Conservation (phyloP, 2,329 filamentous ascomycete genomes). For the Monosporascus sp. region DNA sequence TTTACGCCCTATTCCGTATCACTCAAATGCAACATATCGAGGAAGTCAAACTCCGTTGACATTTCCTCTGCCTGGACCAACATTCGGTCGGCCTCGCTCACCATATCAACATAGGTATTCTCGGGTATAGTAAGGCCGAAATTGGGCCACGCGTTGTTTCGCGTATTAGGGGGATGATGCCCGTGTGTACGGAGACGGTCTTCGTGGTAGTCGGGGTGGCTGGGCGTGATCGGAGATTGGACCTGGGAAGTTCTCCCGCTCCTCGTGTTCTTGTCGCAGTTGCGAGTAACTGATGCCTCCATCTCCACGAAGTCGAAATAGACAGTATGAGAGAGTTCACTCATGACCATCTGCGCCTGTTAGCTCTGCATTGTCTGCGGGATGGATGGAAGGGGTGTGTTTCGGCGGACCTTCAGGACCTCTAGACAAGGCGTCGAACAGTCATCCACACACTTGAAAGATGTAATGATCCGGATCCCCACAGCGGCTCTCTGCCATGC, state of each 20-base stretch:
- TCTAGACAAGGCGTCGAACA: slow-evolving; percentile 2
- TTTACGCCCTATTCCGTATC: neutral
- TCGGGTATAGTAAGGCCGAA: neutral
- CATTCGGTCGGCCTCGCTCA: slow-evolving; percentile 1
- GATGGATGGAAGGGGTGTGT: neutral
- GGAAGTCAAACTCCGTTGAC: slow-evolving; percentile 3
- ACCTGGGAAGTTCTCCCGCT: neutral
- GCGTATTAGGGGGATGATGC: neutral
- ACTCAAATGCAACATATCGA: slow-evolving; percentile 1
- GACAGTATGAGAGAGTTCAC: slow-evolving; percentile 4
- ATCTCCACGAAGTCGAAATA: slow-evolving; percentile 4
- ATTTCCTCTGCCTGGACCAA: slow-evolving; percentile 2
- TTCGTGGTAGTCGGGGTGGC: neutral
- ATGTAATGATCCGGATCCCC: slow-evolving; percentile 4
- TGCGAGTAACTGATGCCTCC: neutral
- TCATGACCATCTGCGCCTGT: slow-evolving; percentile 2
- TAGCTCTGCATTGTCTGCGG: neutral
- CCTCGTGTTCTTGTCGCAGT: neutral
- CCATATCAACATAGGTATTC: neutral
- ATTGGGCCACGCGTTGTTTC: neutral
- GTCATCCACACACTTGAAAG: slow-evolving; percentile 1
- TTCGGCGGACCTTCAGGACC: slow-evolving; percentile 1
- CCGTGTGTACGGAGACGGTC: neutral
- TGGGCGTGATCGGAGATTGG: neutral
- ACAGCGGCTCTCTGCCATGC: slow-evolving; percentile 3